Evolutionary conservation across 2,329 filamentous ascomycete genomes (phyloP).

Genomic region (Endocalyx cinctus): DNA sequence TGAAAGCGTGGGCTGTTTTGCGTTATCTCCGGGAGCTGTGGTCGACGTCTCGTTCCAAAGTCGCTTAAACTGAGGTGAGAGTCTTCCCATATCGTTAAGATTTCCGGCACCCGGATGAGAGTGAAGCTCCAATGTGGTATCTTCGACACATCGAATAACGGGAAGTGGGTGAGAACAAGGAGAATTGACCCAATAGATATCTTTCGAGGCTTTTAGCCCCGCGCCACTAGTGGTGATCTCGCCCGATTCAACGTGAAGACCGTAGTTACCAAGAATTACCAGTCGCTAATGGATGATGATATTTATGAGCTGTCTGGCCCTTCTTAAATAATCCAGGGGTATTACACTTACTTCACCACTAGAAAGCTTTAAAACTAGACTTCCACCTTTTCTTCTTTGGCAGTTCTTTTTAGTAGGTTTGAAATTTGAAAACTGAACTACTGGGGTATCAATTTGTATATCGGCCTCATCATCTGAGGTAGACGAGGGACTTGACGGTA

Average conservation of each 20-base stretch:
- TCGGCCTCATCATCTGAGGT: slow-evolving; percentile 5
- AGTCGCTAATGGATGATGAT: too few species aligned
- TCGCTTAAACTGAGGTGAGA: slow-evolving; percentile 63
- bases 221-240: slow-evolving; percentile 63
- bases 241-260: slow-evolving; percentile 57
- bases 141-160: slow-evolving; percentile 52
- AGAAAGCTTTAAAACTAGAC: slow-evolving; percentile 17
- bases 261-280: slow-evolving; percentile 63
- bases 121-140: slow-evolving; percentile 50
- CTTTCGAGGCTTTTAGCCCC: slow-evolving; percentile 45
- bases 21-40: slow-evolving; percentile 15
- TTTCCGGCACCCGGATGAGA: slow-evolving; percentile 44
- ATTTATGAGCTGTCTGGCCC: too few species aligned
- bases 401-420: slow-evolving; percentile 21
- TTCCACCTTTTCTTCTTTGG: slow-evolving; percentile 17
- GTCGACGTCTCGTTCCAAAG: slow-evolving; percentile 55
- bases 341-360: slow-evolving; percentile 23
- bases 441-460: slow-evolving; percentile 3
- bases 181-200: slow-evolving; percentile 55
- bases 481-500: slow-evolving; percentile 7
- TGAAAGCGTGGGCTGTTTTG: slow-evolving; percentile 14
- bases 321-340: not conserved
- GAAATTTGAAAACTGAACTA: slow-evolving; percentile 23
- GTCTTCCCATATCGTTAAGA: slow-evolving; percentile 48
- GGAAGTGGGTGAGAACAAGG: slow-evolving; percentile 67